A percentile compares a stretch with the other conserved stretches of the same genome.
Evolutionary conservation across 73 alveolate species (phyloP).

Genomic region (Halteria grandinella): DNA sequence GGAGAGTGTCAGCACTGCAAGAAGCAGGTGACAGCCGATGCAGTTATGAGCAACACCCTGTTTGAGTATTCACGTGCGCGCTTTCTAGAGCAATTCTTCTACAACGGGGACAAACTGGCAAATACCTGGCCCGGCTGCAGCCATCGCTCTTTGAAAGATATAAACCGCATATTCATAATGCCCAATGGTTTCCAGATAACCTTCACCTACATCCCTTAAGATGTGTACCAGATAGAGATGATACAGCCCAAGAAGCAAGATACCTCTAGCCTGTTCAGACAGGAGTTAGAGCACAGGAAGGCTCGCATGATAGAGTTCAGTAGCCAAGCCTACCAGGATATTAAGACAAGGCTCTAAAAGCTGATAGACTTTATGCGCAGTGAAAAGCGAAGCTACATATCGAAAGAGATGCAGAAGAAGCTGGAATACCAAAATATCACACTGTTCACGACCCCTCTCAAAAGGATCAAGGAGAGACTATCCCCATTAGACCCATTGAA

Average conservation of each 20-base stretch:
- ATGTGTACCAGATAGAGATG: conserved; percentile 49
- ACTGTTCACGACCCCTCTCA: too few relatives aligned
- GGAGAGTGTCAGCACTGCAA: too few relatives aligned
- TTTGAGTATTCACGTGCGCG: conserved; percentile 45
- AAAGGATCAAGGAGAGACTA: too few relatives aligned
- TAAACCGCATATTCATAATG: conserved; percentile 5
- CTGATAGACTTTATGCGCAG: not conserved
- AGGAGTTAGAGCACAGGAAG: conserved; percentile 21
- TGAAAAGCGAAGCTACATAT: not conserved
- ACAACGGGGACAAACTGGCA: conserved; percentile 35
- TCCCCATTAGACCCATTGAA: too few relatives aligned
- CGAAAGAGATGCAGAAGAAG: conserved; percentile 3
- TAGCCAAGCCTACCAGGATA: not conserved
- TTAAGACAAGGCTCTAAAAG: conserved; percentile 15
- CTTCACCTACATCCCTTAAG: conserved; percentile 16
- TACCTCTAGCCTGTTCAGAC: conserved; percentile 15
- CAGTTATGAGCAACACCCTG: too few relatives aligned
- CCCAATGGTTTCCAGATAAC: conserved; percentile 21
- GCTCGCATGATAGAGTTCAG: not conserved
- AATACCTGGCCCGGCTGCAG: not conserved
- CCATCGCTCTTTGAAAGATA: conserved; percentile 46
- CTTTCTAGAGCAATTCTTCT: conserved; percentile 40
- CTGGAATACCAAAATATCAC: not conserved
- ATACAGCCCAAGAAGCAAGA: conserved; percentile 36
- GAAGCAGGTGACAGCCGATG: too few relatives aligned